phyloP scores from a whole-genome alignment of 805 yeast genomes.

The Schizosaccharomyces octosporus region DNA sequence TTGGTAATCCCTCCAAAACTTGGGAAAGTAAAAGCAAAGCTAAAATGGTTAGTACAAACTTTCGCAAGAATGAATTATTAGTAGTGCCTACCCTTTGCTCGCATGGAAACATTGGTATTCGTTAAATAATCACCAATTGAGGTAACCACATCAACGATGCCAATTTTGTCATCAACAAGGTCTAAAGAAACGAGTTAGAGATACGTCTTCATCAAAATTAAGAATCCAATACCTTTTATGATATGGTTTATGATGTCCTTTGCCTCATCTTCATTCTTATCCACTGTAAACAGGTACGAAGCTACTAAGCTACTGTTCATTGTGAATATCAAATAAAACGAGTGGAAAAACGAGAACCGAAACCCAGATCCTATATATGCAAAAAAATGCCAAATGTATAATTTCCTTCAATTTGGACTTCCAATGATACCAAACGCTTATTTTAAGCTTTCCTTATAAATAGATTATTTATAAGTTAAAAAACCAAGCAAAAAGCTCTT shows the following conservation, averaged over 20 bases:
- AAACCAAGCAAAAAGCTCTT: no score
- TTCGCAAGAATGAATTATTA: background rate
- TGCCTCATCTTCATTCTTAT: background rate
- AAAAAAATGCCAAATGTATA: no score
- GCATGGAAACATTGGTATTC: constrained; percentile 27
- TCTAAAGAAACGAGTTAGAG: background rate
- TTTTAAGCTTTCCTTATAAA: no score
- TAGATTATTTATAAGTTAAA: no score
- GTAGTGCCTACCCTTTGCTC: constrained; percentile 19
- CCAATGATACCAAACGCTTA: no score
- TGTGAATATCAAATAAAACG: background rate
- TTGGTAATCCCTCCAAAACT: constrained; percentile 16
- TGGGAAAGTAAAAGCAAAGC: background rate
- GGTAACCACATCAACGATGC: background rate
- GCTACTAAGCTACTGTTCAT: background rate
- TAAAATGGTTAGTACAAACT: background rate
- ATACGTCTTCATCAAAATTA: no score
- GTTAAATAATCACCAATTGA: constrained; percentile 35
- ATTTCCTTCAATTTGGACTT: no score
- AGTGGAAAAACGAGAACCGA: no score
- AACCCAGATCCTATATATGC: no score
- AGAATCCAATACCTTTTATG: background rate
- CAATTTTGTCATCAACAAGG: background rate
- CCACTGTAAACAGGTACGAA: background rate
- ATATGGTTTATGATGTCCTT: background rate